Evolutionary conservation across 106 monocot genomes (phyloP).

Genomic region (Narthecium ossifragum): DNA sequence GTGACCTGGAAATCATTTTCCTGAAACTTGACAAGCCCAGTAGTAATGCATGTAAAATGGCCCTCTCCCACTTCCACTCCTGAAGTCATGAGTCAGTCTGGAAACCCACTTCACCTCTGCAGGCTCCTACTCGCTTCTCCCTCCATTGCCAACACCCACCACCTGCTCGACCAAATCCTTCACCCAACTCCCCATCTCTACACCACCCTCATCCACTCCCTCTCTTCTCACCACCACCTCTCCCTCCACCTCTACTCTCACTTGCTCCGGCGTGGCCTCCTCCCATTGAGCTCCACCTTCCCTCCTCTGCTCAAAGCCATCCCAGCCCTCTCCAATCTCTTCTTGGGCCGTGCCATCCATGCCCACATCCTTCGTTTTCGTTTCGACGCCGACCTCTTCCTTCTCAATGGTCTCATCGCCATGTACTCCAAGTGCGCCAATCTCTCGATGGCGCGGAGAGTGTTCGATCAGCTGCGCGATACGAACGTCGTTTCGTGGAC

Average conservation of each 20-base stretch:
- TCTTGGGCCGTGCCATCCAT: slow-evolving; percentile 35
- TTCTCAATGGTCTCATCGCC: slow-evolving; percentile 53
- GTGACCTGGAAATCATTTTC: too few relatives aligned
- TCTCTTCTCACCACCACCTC: slow-evolving; percentile 21
- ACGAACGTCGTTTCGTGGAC: slow-evolving; percentile 71
- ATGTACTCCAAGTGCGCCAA: slow-evolving; percentile 50
- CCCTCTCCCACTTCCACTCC: slow-evolving; percentile 10
- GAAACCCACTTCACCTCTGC: too few relatives aligned
- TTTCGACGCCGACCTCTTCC: slow-evolving; percentile 28
- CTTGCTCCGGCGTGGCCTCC: slow-evolving; percentile 7
- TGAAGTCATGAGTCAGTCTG: too few relatives aligned
- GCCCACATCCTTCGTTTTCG: slow-evolving; percentile 36
- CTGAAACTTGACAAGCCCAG: too few relatives aligned
- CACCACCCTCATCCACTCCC: slow-evolving; percentile 32
- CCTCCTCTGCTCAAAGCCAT: slow-evolving; percentile 47
- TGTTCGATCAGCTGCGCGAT: slow-evolving; percentile 29
- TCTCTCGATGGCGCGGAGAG: slow-evolving; percentile 14
- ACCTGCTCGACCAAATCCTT: slow-evolving; percentile 47
- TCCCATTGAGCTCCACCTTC: slow-evolving; percentile 38
- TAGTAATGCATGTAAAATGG: too few relatives aligned
- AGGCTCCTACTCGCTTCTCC: slow-evolving; percentile 15
- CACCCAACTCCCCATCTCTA: slow-evolving; percentile 24
- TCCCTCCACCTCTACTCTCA: slow-evolving; percentile 13
- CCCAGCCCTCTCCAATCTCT: neutral
- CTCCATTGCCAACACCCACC: slow-evolving; percentile 19